Evolutionary conservation across 169 alveolate genomes (phyloP).

Genomic region (Cryptosporidium ubiquitum): DNA sequence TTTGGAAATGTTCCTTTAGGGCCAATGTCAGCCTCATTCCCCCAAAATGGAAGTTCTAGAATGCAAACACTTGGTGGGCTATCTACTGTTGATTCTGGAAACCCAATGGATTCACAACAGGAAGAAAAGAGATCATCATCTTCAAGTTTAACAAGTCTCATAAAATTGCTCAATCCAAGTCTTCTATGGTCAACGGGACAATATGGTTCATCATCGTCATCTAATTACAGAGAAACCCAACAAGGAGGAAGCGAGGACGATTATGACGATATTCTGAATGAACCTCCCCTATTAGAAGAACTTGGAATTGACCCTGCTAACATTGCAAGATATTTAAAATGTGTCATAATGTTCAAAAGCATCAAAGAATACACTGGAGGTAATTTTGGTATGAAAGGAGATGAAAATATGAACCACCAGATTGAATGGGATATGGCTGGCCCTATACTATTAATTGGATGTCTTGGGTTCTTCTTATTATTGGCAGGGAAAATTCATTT

Average conservation of each 20-base stretch:
- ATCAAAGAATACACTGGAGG: slow-evolving; percentile 61
- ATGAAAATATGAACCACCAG: background rate
- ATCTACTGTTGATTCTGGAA: background rate
- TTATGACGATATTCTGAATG: slow-evolving; percentile 78
- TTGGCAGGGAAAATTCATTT: slow-evolving; percentile 82
- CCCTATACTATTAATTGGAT: slow-evolving; percentile 78
- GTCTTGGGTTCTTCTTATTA: slow-evolving; percentile 80
- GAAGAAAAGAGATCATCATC: background rate
- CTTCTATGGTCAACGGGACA: slow-evolving; percentile 1
- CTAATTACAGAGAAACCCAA: background rate
- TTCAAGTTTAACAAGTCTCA: background rate
- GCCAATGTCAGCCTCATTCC: slow-evolving; percentile 15
- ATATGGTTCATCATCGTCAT: background rate
- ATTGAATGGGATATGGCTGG: slow-evolving; percentile 78
- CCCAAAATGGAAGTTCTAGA: background rate
- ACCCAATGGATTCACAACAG: background rate
- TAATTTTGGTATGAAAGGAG: background rate
- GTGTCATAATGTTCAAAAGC: slow-evolving; percentile 78
- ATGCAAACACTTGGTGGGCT: background rate
- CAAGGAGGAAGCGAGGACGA: slow-evolving; percentile 33
- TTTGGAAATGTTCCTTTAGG: slow-evolving; percentile 7
- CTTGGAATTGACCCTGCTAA: slow-evolving; percentile 82
- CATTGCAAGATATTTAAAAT: slow-evolving; percentile 78
- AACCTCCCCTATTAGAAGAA: slow-evolving; percentile 81
- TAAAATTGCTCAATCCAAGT: background rate